Evolutionary conservation across 805 yeast genomes (phyloP).

Genomic region (Myxozyma vanderwaltii): DNA sequence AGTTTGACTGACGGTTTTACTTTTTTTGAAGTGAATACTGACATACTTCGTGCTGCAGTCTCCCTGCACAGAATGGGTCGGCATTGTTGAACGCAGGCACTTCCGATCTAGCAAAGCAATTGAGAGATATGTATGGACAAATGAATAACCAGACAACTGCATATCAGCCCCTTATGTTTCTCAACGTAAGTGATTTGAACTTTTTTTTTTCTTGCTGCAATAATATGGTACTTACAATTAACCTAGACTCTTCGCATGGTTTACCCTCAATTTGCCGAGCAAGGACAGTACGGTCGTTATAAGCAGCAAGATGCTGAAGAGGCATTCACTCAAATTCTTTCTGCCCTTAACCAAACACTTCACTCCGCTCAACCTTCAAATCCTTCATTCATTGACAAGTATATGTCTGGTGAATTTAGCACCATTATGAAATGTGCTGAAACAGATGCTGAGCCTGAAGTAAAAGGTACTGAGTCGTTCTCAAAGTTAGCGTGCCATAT

Average conservation of each 20-base stretch:
- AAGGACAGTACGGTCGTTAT: constrained; percentile 59
- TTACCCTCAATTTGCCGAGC: constrained; percentile 90
- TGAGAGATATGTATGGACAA: constrained; percentile 40
- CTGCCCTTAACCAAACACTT: constrained; percentile 36
- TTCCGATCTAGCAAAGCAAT: constrained; percentile 41
- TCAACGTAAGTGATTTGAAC: constrained; percentile 48
- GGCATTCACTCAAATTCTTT: constrained; percentile 77
- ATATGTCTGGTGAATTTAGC: constrained; percentile 67
- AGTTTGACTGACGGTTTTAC: neutral
- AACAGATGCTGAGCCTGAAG: constrained; percentile 52
- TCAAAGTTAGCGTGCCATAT: constrained; percentile 88
- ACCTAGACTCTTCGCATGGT: constrained; percentile 50
- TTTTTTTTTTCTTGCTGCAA: neutral
- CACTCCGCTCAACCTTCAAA: constrained; percentile 45
- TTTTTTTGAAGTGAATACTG: neutral
- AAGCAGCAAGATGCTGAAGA: constrained; percentile 99
- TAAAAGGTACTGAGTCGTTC: constrained; percentile 56
- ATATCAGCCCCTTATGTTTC: constrained; percentile 69
- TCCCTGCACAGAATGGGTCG: neutral
- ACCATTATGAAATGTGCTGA: constrained; percentile 64
- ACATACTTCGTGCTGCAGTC: neutral
- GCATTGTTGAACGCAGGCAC: neutral
- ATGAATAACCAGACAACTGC: constrained; percentile 44
- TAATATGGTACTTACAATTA: neutral
- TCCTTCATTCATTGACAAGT: constrained; percentile 50